Evolutionary conservation across 2,329 filamentous ascomycete genomes (phyloP), one percentile per base, ranked within the genome.

Genomic region (Purpureocillium lavendulum): DNA sequence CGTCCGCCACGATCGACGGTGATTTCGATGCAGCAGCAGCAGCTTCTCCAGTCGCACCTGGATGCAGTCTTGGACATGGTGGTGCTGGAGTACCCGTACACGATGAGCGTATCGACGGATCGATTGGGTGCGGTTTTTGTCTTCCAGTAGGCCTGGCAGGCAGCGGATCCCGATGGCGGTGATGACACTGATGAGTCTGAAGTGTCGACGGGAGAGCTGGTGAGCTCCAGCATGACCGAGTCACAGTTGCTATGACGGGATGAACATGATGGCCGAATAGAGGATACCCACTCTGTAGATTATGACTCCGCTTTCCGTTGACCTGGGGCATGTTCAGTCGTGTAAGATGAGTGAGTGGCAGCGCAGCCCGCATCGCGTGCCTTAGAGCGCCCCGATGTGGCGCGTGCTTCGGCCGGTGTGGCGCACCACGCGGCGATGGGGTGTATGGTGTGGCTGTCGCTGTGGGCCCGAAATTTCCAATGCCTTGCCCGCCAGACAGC

Each of bases 31-130:
- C 85, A 94, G 63, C 89, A 96, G 58, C 87, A 94, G 59, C 80
- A 87, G 61, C 60, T 98, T 49, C 65, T 97, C 41, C 84, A 80
- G 57, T 87, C 83, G 42, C 92, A 98, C 63, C 61, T 96, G 52
- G 92, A 98, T 62, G 80, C 80, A 4, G 81, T 98, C 43, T 75
- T 85, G 54, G 90, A 97, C 63, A 80, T 96, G 49, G 84, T 84
- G n/a, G 66, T 97, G 54, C 61, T 98, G 49, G 87, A 96, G 66
- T 72, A 77, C 47, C 92, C 92, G 17, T 96, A 94, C 60, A 84
- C 84, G 4, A 96, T 97, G 87, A 84, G 89, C 28, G 72, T 97
- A 36, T 94, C 85, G 49, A 89, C 84, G 39, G 92, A 98, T 67
- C 73, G 90, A 51, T 85, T 82, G 30, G 92, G 92, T 1, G 82